Percentiles rank a stretch among this genome's conserved stretches.
These are phyloP conservation scores for Curvularia hawaiiensis DNA, from an alignment of 2,329 filamentous ascomycete species.

Conservation along the genomic window DNA sequence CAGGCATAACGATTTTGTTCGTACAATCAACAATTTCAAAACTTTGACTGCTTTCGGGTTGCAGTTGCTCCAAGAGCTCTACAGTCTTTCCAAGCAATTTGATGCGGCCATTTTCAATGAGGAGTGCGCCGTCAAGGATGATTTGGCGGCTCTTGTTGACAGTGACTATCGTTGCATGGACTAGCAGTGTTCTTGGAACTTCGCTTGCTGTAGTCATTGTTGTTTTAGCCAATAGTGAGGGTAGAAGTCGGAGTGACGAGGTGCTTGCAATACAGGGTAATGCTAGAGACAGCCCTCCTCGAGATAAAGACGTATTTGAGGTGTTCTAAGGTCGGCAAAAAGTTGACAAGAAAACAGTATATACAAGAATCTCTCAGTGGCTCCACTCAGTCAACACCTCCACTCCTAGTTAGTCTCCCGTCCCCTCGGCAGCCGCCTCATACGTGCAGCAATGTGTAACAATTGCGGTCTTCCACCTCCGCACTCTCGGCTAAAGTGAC, in stretches of 20 bases:
- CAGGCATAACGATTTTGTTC: conserved; percentile 44
- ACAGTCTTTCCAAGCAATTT: conserved; percentile 51
- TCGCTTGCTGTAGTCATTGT: background rate
- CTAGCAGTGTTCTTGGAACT: conserved; percentile 45
- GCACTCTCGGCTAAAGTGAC: conserved; percentile 4
- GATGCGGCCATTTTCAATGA: conserved; percentile 50
- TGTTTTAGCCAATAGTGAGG: background rate
- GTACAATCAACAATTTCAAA: conserved; percentile 32
- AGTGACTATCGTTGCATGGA: conserved; percentile 59
- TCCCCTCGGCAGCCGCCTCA: background rate
- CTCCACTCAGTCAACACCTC: background rate
- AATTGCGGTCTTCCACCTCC: background rate
- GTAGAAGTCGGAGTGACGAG: background rate
- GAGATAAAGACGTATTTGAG: background rate
- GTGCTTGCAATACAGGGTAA: background rate
- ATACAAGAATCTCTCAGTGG: background rate
- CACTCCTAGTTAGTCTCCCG: background rate
- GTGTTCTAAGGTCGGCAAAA: background rate
- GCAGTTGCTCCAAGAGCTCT: conserved; percentile 26
- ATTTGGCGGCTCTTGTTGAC: conserved; percentile 54
- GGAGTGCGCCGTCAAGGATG: conserved; percentile 55
- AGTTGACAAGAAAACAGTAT: background rate
- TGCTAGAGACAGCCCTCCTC: background rate
- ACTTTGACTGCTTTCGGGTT: background rate
- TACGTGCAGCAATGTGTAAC: background rate